Evolutionary conservation across 805 yeast genomes (phyloP), one percentile per base, ranked within the genome.

Genomic region (Priceomyces carsonii): DNA sequence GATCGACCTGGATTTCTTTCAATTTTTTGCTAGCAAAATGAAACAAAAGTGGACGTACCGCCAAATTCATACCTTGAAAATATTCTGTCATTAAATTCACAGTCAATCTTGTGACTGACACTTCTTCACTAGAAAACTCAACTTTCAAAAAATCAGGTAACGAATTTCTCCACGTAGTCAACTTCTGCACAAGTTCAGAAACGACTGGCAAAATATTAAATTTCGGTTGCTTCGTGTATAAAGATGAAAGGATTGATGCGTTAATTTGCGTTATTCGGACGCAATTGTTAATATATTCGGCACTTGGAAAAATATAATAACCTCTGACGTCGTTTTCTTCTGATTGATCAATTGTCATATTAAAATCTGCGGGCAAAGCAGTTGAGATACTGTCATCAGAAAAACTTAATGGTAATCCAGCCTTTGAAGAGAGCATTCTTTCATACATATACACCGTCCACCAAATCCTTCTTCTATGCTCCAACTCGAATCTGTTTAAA

Each of bases 331-430:
- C 87, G 32, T 63, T 56, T 14, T 57, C 67, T 36, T 63, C 61
- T 16, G 46, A 43, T 36, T 62, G 64, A 18, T 48, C 52, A 29
- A 64, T 36, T 3, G 76, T 67, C 76, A 79, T 76, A 42, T 80
- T 84, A 56, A 79, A 81, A 64, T 77, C 90, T 35, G 73, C 75
- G 0, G 95, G 95, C 16, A 85, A 63, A 37, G 79, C 89, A 0
- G 90, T 81, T 2, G 87, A 80, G 13, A 90, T 82, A 41, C 91
- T 85, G 39, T 83, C 85, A 53, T 85, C 93, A 0, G 93, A 82
- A 40, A 90, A 74, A 35, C 87, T 79, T 27, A 85, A 56, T 0
- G 95, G 95, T 17, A 85, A 60, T 1, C 95, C 95, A 0, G 90
- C 90, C 50, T 85, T 85, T 8, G 90, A 82, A 5, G 88, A 82